A percentile compares a stretch with the other conserved stretches of the same genome.
These are phyloP conservation scores for Orbilia brochopaga DNA, from an alignment of 2,329 filamentous ascomycete genomes.

Conservation along the genomic window DNA sequence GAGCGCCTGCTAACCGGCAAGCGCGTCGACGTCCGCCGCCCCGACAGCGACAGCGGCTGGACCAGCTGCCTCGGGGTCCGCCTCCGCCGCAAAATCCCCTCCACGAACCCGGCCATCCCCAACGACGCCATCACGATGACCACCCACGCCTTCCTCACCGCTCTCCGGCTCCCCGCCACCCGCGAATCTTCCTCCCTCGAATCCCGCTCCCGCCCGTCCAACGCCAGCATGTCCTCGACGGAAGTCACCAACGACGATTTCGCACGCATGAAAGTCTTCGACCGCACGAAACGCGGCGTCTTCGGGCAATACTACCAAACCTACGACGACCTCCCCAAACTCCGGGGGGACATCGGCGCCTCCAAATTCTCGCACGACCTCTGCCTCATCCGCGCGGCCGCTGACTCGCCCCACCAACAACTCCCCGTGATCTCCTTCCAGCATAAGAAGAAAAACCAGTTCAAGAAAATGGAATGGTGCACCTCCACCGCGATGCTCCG, in stretches of 20 bases:
- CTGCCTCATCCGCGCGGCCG: slow-evolving; percentile 30
- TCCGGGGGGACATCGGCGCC: slow-evolving; percentile 29
- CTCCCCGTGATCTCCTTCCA: slow-evolving; percentile 47
- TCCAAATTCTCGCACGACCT: slow-evolving; percentile 44
- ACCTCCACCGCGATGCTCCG: slow-evolving; percentile 30
- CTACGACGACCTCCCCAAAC: slow-evolving; percentile 21
- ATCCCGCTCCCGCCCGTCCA: slow-evolving; percentile 20
- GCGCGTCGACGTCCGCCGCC: slow-evolving; percentile 33
- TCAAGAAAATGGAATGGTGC: slow-evolving; percentile 49
- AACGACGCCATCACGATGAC: slow-evolving; percentile 47
- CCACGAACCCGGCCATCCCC: slow-evolving; percentile 15
- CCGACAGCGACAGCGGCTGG: slow-evolving; percentile 27
- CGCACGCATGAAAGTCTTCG: slow-evolving; percentile 30
- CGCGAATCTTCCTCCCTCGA: not conserved
- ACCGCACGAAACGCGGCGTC: slow-evolving; percentile 18
- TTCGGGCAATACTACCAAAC: slow-evolving; percentile 41
- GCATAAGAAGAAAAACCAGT: slow-evolving; percentile 38
- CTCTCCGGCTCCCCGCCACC: slow-evolving; percentile 32
- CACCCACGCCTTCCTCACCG: slow-evolving; percentile 47
- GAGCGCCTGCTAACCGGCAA: slow-evolving; percentile 40
- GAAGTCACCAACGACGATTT: slow-evolving; percentile 37
- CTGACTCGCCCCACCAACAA: slow-evolving; percentile 21
- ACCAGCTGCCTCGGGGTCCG: slow-evolving; percentile 41
- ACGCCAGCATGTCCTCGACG: slow-evolving; percentile 15
- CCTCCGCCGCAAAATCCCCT: slow-evolving; percentile 27